Evolutionary conservation across 164 flowering plant genomes (phyloP), one percentile per base, ranked within the genome.

Genomic region (Chloranthus sessilifolius): DNA sequence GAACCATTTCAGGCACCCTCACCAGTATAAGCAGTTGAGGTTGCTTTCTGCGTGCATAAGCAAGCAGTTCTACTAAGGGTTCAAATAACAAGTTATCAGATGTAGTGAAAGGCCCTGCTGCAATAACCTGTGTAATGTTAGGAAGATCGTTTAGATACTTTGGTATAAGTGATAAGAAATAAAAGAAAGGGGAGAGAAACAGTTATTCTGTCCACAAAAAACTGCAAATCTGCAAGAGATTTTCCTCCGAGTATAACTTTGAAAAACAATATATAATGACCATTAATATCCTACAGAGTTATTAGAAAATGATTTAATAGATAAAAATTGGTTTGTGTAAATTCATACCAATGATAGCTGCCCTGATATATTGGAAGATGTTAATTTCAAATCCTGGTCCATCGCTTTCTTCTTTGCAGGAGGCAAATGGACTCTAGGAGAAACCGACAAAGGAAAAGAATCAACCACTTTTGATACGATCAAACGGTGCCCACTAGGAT

Each of bases 401-500:
- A 76, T 36, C 36, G 84, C 84, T 73, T 73, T 89, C 68, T 73
- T 88, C 75, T 89, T 94, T 51, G 92, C 53, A 49, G 92, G 83
- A 58, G 54, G 84, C 36, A 72, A 34, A 50, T 71, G 57, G 19
- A 41, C 51, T 59, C 67, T 71, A 54, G 69, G 44, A 27, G 67
- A 29, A 50, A 25, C 52, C 12, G 72, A 43, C 12, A 71, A 50
- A 52, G 95, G 99, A 49, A 84, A 51, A 45, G 66, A 68, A 53
- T 86, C 96, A 25, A 80, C 63, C 29, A 94, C 46, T 63, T 89
- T 78, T 30, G 95, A 81, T 23, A 85, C 92, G 62, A 80, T 66
- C 26, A 94, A 71, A 72, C 88, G 80, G 65, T 94, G 99, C 17
- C 99, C 99, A 74, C 99, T 89, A 16, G 96, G 96, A 76, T 94